phyloP scores from a whole-genome alignment of 2,329 filamentous ascomycete genomes.

The Chrysoporthe deuterocubensis region DNA sequence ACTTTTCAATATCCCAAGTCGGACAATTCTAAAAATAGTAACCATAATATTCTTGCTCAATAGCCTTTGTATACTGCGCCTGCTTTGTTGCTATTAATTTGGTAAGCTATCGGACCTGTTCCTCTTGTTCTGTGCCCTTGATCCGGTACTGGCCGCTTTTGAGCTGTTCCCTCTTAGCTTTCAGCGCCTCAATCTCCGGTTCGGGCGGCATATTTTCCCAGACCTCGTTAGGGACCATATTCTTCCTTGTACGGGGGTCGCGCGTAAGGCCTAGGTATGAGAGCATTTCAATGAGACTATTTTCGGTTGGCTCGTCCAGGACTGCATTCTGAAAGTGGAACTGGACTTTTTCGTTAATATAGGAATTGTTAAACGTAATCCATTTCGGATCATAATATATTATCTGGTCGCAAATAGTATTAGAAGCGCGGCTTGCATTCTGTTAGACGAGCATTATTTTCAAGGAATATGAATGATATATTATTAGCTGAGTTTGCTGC shows the following conservation, averaged over 20 bases:
- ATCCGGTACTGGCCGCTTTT: conserved; percentile 36
- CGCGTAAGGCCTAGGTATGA: conserved; percentile 35
- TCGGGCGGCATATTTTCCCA: conserved; percentile 34
- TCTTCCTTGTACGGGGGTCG: conserved; percentile 34
- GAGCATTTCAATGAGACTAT: conserved; percentile 32
- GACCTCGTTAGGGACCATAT: conserved; percentile 39
- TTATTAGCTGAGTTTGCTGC: conserved; percentile 33
- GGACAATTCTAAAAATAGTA: conserved; percentile 34
- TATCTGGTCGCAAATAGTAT: conserved; percentile 37
- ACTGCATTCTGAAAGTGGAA: conserved; percentile 39
- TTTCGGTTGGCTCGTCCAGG: conserved; percentile 33
- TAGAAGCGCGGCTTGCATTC: conserved; percentile 29
- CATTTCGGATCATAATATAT: conserved; percentile 37
- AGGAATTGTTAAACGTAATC: no score
- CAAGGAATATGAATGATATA: conserved; percentile 24
- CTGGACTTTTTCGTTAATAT: conserved; percentile 37
- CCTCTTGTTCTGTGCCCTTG: conserved; percentile 31
- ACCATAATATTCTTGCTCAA: conserved; percentile 34
- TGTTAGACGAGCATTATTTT: conserved; percentile 17
- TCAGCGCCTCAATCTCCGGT: conserved; percentile 32
- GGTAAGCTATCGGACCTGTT: conserved; percentile 33
- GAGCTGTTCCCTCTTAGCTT: conserved; percentile 32
- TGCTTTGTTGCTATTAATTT: conserved; percentile 33
- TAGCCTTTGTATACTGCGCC: conserved; percentile 27
- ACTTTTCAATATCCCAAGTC: conserved; percentile 35